Evolutionary conservation across 768 basidiomycete species (phyloP).

Genomic region (Crepidotus variabilis): DNA sequence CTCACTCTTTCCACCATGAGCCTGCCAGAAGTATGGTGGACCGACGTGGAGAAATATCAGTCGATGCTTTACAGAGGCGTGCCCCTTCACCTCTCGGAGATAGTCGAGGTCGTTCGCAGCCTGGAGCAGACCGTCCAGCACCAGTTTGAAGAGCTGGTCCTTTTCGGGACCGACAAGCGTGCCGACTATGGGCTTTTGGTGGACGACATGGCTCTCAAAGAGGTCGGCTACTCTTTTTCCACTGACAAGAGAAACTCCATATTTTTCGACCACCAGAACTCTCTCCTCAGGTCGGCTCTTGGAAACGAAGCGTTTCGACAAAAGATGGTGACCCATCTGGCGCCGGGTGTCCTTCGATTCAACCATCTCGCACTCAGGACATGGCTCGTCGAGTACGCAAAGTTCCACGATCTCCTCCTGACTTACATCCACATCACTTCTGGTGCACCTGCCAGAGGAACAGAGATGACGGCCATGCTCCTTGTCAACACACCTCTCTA

Average conservation of each 20-base stretch:
- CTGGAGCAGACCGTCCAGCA: slow-evolving; percentile 9
- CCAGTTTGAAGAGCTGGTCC: slow-evolving; percentile 16
- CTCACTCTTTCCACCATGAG: slow-evolving; percentile 9
- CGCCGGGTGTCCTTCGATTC: not conserved
- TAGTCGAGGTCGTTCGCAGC: slow-evolving; percentile 5
- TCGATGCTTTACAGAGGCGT: slow-evolving; percentile 16
- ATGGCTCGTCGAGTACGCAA: slow-evolving; percentile 7
- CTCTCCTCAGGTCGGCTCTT: too few species aligned
- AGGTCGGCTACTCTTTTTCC: slow-evolving; percentile 19
- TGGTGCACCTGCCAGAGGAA: slow-evolving; percentile 15
- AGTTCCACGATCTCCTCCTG: slow-evolving; percentile 2
- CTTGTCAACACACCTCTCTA: slow-evolving; percentile 6
- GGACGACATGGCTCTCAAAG: slow-evolving; percentile 14
- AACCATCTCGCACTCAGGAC: not conserved
- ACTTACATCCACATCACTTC: slow-evolving; percentile 6
- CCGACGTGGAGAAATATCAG: slow-evolving; percentile 7
- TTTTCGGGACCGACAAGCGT: slow-evolving; percentile 5
- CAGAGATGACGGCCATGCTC: slow-evolving; percentile 8
- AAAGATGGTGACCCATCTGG: too few species aligned
- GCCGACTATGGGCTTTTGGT: slow-evolving; percentile 9
- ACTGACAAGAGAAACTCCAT: slow-evolving; percentile 10
- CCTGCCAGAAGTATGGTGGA: slow-evolving; percentile 16
- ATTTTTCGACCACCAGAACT: not conserved
- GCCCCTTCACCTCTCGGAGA: slow-evolving; percentile 4
- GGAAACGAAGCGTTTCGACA: too few species aligned